Conservation (phyloP, 495 filamentous ascomycete species). For the Aspergillus asperescens region DNA sequence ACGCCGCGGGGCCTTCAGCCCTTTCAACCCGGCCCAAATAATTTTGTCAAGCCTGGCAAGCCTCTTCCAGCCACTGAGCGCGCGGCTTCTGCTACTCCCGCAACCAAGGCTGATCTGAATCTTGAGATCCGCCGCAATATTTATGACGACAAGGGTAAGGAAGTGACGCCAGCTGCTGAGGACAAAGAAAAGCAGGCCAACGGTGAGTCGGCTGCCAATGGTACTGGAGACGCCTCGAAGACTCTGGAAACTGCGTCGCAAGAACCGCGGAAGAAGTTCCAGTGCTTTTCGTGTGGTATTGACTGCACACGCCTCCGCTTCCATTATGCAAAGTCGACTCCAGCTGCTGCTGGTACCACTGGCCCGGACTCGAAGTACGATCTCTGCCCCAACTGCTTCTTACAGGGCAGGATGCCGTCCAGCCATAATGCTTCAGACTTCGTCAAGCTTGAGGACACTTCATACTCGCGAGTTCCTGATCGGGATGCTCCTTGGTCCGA, state of each 20-base stretch:
- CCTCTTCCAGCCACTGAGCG: slow-evolving; percentile 65
- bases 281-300: slow-evolving; percentile 86
- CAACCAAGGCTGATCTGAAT: slow-evolving; percentile 74
- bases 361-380: slow-evolving; percentile 67
- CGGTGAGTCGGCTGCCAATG: slow-evolving; percentile 62
- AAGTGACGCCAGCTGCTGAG: slow-evolving; percentile 54
- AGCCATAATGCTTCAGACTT: slow-evolving; percentile 70
- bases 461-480: slow-evolving; percentile 66
- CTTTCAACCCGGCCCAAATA: slow-evolving; percentile 82
- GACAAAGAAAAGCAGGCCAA: slow-evolving; percentile 67
- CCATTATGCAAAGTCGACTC: slow-evolving; percentile 64
- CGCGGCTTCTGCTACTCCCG: slow-evolving; percentile 62
- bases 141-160: slow-evolving; percentile 89
- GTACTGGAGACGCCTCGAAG: slow-evolving; percentile 48
- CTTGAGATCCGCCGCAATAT: slow-evolving; percentile 90
- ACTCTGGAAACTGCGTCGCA: slow-evolving; percentile 54
- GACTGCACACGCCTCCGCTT: slow-evolving; percentile 92
- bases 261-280: slow-evolving; percentile 62
- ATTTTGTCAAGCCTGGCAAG: slow-evolving; percentile 67
- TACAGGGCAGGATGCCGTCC: slow-evolving; percentile 71
- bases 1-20: slow-evolving; percentile 92
- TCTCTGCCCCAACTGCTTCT: slow-evolving; percentile 82
- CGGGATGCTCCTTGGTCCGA: slow-evolving; percentile 86
- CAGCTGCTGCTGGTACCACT: slow-evolving; percentile 51
- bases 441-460: slow-evolving; percentile 80